phyloP scores from a whole-genome alignment of 768 basidiomycete species.

The Paxillus rubicundulus region DNA sequence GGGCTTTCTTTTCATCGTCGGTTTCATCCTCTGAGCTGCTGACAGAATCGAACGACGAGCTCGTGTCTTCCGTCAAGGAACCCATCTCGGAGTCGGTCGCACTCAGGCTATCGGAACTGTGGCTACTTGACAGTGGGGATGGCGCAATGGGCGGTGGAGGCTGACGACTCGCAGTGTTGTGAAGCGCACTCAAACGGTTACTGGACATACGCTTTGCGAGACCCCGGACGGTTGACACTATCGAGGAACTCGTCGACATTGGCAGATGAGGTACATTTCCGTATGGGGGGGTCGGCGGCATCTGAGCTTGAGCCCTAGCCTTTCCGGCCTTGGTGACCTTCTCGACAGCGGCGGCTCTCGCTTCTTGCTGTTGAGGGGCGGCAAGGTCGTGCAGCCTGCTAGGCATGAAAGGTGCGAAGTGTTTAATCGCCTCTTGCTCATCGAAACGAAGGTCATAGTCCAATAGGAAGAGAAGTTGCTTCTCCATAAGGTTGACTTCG shows the following conservation, averaged over 20 bases:
- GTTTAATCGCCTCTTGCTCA: slow-evolving; percentile 71
- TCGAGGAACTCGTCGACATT: slow-evolving; percentile 29
- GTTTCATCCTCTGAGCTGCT: slow-evolving; percentile 50
- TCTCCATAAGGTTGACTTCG: slow-evolving; percentile 96
- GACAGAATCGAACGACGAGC: slow-evolving; percentile 51
- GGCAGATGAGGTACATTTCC: slow-evolving; percentile 30
- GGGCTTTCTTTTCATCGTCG: slow-evolving; percentile 23
- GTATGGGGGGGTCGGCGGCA: slow-evolving; percentile 41
- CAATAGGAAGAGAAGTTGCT: slow-evolving; percentile 87
- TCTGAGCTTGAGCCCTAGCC: slow-evolving; percentile 48
- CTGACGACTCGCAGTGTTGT: slow-evolving; percentile 16
- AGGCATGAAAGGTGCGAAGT: slow-evolving; percentile 69
- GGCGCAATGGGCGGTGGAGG: slow-evolving; percentile 19
- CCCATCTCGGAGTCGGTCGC: slow-evolving; percentile 56
- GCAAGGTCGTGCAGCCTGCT: slow-evolving; percentile 11
- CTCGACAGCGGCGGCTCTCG: slow-evolving; percentile 52
- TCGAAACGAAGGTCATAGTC: slow-evolving; percentile 91
- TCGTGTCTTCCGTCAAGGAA: slow-evolving; percentile 62
- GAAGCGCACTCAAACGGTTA: slow-evolving; percentile 34
- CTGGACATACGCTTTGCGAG: slow-evolving; percentile 57
- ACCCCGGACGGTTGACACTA: slow-evolving; percentile 56
- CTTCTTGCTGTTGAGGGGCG: slow-evolving; percentile 38
- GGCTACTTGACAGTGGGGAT: slow-evolving; percentile 36
- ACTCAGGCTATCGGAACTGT: slow-evolving; percentile 45
- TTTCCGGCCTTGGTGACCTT: slow-evolving; percentile 53